Base-by-base conservation (phyloP, 768 basidiomycete genomes). In the Sporobolomyces phaffii region DNA sequence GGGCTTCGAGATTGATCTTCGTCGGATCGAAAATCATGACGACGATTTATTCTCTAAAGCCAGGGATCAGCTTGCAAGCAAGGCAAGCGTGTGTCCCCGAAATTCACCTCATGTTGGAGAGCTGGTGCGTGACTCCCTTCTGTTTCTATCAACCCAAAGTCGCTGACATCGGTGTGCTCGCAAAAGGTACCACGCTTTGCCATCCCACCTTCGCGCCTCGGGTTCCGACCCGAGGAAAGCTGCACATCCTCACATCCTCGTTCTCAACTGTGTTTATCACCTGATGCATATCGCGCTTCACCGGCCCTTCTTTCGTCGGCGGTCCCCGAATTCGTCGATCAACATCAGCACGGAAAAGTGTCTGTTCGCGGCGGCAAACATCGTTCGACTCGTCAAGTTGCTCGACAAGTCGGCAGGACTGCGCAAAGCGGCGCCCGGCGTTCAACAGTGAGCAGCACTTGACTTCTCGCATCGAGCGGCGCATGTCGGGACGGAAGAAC, bases 361-460 rank as follows among this genome's bases (percentile, higher is more conserved):
- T 34, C 51, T 71, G 34, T 17, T 36, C 18, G 62, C 59, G 13
- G 58, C 65, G 5, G 15, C 24, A 41, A 63, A 67, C 33, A 67
- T 71, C 13, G 65, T 67, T n/a, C 41, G 70, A 4, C 59, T 71
- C 24, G 38, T 71, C 58, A 64, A 64, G 54, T 52, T 71, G 8
- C 44, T 63, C 22, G 43, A 60, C 5, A 60, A 63, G 0, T 60
- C 62, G 1, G 59, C 62, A 1, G 65, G 65, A 0, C 17, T 71
- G 28, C 26, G 47, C 0, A 44, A 34, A 4, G 62, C 57, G 10
- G 59, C 70, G 3, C 62, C 62, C 0, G 58, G 59, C 1, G 33
- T 71, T 14, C 70, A 71, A 54, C 70, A 67, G 63, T 69, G 33
- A 20, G 67, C n/a, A n/a, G n/a, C n/a, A n/a, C n/a, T n/a, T n/a